Conservation (phyloP, 2,329 filamentous ascomycete species). For the Trichoderma lentiforme region DNA sequence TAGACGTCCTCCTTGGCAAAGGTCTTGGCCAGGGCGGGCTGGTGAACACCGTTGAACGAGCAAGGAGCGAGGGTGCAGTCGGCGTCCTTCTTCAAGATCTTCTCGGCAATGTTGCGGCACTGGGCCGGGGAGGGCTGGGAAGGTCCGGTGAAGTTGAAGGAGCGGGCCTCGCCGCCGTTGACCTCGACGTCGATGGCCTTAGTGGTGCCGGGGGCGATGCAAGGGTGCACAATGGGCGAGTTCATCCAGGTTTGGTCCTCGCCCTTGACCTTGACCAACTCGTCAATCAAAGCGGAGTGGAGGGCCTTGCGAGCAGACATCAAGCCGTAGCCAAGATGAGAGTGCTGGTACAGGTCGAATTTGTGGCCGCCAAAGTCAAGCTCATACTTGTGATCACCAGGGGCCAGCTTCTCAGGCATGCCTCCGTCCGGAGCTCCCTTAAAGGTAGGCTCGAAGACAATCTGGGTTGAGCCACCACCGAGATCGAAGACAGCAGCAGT, state of each 20-base stretch:
- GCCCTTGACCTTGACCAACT: constrained; percentile 62
- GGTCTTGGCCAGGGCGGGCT: constrained; percentile 87
- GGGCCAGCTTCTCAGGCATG: constrained; percentile 78
- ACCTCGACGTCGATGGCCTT: constrained; percentile 72
- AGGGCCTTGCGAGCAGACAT: constrained; percentile 92
- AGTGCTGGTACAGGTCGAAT: constrained; percentile 96
- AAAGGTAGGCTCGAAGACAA: constrained; percentile 97
- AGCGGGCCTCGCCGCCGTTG: constrained; percentile 48
- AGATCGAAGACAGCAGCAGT: constrained; percentile 96
- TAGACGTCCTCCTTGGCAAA: constrained; percentile 90
- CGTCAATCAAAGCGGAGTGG: constrained; percentile 70
- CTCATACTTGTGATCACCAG: constrained; percentile 94
- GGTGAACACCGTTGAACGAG: constrained; percentile 96
- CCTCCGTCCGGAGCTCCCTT: constrained; percentile 68
- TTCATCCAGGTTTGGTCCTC: constrained; percentile 64
- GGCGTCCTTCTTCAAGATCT: constrained; percentile 82
- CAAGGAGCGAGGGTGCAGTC: constrained; percentile 83
- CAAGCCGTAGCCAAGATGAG: constrained; percentile 91
- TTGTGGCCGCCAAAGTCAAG: constrained; percentile 85
- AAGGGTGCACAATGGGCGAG: constrained; percentile 75
- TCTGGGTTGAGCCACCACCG: constrained; percentile 94
- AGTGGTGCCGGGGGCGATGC: constrained; percentile 76
- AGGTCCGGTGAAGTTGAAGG: constrained; percentile 86
- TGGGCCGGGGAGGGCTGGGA: constrained; percentile 71
- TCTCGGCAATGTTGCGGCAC: constrained; percentile 86